Conservation (phyloP, 257 asterid genomes). For the Penstemon davidsonii region DNA sequence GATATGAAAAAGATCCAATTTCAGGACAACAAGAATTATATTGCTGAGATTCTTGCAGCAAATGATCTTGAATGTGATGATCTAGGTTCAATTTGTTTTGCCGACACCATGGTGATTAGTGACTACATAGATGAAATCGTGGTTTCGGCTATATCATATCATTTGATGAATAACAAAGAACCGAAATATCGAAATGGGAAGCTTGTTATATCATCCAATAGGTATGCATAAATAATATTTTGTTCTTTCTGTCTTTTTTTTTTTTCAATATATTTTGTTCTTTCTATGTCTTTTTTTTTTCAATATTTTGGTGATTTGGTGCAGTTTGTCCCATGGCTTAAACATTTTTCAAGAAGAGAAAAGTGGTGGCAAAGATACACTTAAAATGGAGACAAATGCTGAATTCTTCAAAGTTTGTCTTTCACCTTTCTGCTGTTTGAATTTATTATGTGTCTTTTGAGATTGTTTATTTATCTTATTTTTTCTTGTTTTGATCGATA, state of each 20-base stretch:
- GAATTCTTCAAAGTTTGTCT: slow-evolving; percentile 68
- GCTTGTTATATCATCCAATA: slow-evolving; percentile 84
- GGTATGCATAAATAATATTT: slow-evolving; percentile 44
- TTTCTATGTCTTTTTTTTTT: slow-evolving; percentile 3
- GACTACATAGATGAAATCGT: slow-evolving; percentile 83
- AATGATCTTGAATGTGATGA: slow-evolving; percentile 93
- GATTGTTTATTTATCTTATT: background rate
- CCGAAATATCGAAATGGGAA: slow-evolving; percentile 94
- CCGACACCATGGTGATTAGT: slow-evolving; percentile 64
- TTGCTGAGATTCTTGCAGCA: slow-evolving; percentile 88
- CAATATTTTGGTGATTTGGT: slow-evolving; percentile 16
- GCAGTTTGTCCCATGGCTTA: slow-evolving; percentile 89
- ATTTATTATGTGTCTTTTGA: background rate
- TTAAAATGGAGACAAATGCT: slow-evolving; percentile 73
- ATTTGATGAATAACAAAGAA: slow-evolving; percentile 66
- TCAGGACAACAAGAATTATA: slow-evolving; percentile 88
- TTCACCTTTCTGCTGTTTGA: slow-evolving; percentile 18
- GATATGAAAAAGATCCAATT: slow-evolving; percentile 75
- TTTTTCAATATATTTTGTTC: slow-evolving; percentile 8
- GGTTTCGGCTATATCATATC: slow-evolving; percentile 80
- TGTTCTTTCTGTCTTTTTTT: background rate
- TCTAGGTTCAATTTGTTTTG: slow-evolving; percentile 73
- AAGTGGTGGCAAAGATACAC: slow-evolving; percentile 58
- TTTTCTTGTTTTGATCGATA: slow-evolving; percentile 26
- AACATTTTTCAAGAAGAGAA: slow-evolving; percentile 82